Evolutionary conservation across 2,329 filamentous ascomycete species (phyloP).

Genomic region (Hawksworthiomyces lignivorus): DNA sequence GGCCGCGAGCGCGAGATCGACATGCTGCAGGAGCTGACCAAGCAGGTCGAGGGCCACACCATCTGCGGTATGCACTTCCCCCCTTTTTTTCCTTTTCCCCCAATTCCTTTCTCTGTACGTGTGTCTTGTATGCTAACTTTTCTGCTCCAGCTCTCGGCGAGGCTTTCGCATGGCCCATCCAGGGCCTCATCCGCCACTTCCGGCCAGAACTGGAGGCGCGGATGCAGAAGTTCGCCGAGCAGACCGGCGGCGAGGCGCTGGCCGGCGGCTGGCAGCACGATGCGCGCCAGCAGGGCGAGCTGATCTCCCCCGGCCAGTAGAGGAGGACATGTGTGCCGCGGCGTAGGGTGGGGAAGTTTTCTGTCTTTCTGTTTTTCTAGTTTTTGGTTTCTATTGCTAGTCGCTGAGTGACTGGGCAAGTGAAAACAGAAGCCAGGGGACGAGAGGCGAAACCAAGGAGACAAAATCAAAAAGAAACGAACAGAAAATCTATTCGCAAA

Average conservation of each 20-base stretch:
- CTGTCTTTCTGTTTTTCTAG: too few species aligned
- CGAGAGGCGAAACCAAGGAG: too few species aligned
- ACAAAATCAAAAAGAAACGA: too few species aligned
- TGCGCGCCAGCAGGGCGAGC: slow-evolving; percentile 66
- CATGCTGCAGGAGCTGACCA: slow-evolving; percentile 98
- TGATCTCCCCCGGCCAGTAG: slow-evolving; percentile 67
- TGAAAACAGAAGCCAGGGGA: too few species aligned
- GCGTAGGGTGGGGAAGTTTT: too few species aligned
- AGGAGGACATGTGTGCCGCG: background rate
- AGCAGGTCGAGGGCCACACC: slow-evolving; percentile 98
- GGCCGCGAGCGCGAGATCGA: slow-evolving; percentile 91
- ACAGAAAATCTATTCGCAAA: too few species aligned
- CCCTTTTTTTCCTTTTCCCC: background rate
- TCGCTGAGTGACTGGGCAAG: too few species aligned
- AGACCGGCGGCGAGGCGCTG: slow-evolving; percentile 64
- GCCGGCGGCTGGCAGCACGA: slow-evolving; percentile 84
- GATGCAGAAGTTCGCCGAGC: slow-evolving; percentile 70
- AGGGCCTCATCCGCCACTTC: slow-evolving; percentile 97
- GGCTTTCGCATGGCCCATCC: slow-evolving; percentile 97
- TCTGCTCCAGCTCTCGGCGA: slow-evolving; percentile 80
- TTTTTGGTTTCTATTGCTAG: too few species aligned
- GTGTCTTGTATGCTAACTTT: slow-evolving; percentile 27
- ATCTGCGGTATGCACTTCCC: slow-evolving; percentile 70
- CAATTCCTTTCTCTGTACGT: background rate
- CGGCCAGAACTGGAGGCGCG: slow-evolving; percentile 88